Base-by-base conservation (phyloP, 352 stramenopile genomes). In the Phytophthora brassicae region DNA sequence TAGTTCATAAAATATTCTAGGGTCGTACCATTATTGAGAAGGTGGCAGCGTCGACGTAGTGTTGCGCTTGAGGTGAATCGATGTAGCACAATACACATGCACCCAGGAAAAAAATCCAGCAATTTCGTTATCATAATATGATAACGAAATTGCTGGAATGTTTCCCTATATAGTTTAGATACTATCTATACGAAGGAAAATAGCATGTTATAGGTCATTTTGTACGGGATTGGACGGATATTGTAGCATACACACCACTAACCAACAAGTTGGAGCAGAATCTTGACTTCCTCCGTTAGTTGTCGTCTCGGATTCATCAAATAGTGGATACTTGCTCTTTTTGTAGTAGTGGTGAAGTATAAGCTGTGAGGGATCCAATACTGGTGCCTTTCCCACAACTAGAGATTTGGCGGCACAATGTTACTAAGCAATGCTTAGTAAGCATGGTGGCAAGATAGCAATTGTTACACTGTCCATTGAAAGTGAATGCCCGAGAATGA, bases 51-150 rank as follows among this genome's bases (percentile, higher is more conserved):
- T 87, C 74, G 13, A 90, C 73, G 39, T 83, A 88, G 20, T 80
- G 63, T 38, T 86, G 81, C 11, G 68, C 66, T 19, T 77, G 49
- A 2, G 70, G 62, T 6, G 76, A 84, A 41, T 86, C 66, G 50
- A 90, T 80, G 66, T 84, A 90, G 63, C n/a, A 79, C 52, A 23
- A 85, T 70, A 53, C 68, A 75, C 16, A 75, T 72, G 29, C 82
- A 67, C 13, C 68, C 64, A 0, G 60, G 62, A 3, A 70, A 51
- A 58, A 77, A 83, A 43, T 86, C 77, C 6, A 81, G 58, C 20
- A 72, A 49, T 5, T 67, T 74, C n/a, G 69, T 79, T 36, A 79
- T 31, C 55, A 81, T 57, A 54, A 65, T 13, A 11, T 44, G 26
- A 14, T 2, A 46, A n/a, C 31, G n/a, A n/a, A n/a, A n/a, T n/a